These are phyloP conservation scores for Eleusine coracana DNA, from an alignment of 176 grass and related monocot species.

Conservation along the genomic window DNA sequence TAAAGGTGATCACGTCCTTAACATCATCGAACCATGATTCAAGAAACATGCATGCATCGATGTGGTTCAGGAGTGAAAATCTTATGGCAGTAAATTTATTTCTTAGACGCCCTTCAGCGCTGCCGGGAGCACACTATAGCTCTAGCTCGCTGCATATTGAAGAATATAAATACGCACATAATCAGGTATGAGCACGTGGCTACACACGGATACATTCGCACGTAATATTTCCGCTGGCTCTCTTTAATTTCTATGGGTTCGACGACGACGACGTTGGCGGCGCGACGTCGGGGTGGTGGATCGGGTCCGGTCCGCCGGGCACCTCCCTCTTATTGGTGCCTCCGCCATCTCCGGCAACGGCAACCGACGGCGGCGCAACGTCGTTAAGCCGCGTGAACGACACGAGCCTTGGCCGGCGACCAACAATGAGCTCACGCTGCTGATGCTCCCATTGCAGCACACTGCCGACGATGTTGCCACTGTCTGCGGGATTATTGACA, in stretches of 20 bases:
- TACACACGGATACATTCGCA: too few species aligned
- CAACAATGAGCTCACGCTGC: neutral
- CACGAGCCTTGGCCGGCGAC: constrained; percentile 18
- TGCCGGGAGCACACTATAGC: too few species aligned
- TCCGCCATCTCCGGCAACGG: neutral
- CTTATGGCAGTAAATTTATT: too few species aligned
- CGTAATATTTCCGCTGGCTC: too few species aligned
- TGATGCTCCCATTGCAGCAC: neutral
- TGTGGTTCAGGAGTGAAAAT: too few species aligned
- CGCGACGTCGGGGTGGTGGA: constrained; percentile 13
- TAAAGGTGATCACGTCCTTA: too few species aligned
- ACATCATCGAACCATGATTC: too few species aligned
- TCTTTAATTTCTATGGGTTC: neutral
- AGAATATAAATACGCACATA: neutral
- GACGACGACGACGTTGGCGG: neutral
- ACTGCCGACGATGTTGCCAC: neutral
- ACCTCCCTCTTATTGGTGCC: constrained; percentile 27
- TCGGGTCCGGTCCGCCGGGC: constrained; percentile 45
- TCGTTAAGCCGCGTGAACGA: constrained; percentile 14
- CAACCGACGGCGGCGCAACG: neutral
- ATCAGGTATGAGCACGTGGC: neutral
- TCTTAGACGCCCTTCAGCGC: too few species aligned
- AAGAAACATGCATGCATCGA: too few species aligned
- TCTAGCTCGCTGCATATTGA: neutral
- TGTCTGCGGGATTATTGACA: neutral